Evolutionary conservation across 139 green algal genomes (phyloP).

Genomic region (Klebsormidium nitens): DNA sequence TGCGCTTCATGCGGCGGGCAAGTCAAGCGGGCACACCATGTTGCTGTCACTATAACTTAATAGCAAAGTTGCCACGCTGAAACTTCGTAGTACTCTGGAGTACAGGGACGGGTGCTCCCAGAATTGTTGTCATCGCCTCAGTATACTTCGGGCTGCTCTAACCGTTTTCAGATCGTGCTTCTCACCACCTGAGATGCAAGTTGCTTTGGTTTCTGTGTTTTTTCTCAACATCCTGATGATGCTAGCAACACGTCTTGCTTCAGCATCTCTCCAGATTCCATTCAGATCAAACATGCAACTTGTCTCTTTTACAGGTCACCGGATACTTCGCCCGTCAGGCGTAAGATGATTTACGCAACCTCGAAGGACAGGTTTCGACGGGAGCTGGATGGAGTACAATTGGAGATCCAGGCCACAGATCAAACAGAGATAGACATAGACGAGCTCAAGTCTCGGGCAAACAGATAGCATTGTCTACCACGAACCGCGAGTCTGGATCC

Average conservation of each 20-base stretch:
- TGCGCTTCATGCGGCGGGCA: too few relatives aligned
- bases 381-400: slow-evolving; percentile 20
- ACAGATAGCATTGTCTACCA: too few relatives aligned
- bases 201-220: not conserved
- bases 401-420: slow-evolving; percentile 37
- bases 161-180: slow-evolving; percentile 6
- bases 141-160: too few relatives aligned
- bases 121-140: too few relatives aligned
- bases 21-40: too few relatives aligned
- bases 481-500: too few relatives aligned
- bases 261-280: not conserved
- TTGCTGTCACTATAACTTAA: too few relatives aligned
- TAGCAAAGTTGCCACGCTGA: too few relatives aligned
- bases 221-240: not conserved
- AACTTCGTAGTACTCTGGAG: too few relatives aligned
- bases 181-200: not conserved
- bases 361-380: slow-evolving; percentile 26
- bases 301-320: slow-evolving; percentile 3
- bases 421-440: slow-evolving; percentile 11
- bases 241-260: not conserved
- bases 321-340: slow-evolving; percentile 23
- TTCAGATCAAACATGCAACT: not conserved
- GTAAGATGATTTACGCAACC: slow-evolving; percentile 36
- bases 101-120: too few relatives aligned
- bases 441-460: not conserved